Percentiles rank a stretch among this genome's conserved stretches.
phyloP scores from a whole-genome alignment of 1,139 yeast species.

The Yamadazyma buinensis region DNA sequence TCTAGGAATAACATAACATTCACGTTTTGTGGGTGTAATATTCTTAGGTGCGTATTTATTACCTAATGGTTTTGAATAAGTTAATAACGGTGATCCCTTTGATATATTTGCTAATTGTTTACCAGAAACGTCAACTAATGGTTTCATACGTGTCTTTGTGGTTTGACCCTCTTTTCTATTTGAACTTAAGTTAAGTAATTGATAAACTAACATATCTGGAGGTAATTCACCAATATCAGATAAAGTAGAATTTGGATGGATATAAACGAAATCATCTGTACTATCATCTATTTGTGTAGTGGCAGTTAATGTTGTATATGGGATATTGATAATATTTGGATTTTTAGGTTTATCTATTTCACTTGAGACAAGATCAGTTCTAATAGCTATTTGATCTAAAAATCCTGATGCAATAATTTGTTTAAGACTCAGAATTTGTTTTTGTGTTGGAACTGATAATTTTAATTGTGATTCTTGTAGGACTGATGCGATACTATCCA shows the following conservation, averaged over 20 bases:
- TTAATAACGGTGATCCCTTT: slow-evolving; percentile 63
- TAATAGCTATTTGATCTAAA: slow-evolving; percentile 81
- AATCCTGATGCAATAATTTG: slow-evolving; percentile 94
- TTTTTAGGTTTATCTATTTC: slow-evolving; percentile 59
- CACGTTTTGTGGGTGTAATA: slow-evolving; percentile 61
- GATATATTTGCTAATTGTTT: slow-evolving; percentile 77
- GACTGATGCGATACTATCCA: slow-evolving; percentile 54
- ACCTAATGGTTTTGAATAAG: slow-evolving; percentile 89
- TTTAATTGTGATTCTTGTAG: slow-evolving; percentile 40
- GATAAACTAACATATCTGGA: slow-evolving; percentile 73
- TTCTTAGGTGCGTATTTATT: slow-evolving; percentile 83
- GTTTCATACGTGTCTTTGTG: slow-evolving; percentile 63
- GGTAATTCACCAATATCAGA: slow-evolving; percentile 57
- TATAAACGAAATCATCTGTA: slow-evolving; percentile 55
- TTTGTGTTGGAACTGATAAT: slow-evolving; percentile 62
- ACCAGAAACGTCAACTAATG: slow-evolving; percentile 73
- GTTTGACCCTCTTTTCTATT: slow-evolving; percentile 28
- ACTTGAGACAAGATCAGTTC: slow-evolving; percentile 73
- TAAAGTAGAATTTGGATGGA: slow-evolving; percentile 74
- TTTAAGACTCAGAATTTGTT: slow-evolving; percentile 74
- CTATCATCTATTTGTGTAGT: slow-evolving; percentile 31
- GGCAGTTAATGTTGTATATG: slow-evolving; percentile 71
- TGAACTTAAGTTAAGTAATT: slow-evolving; percentile 50
- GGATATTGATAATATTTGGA: slow-evolving; percentile 59
- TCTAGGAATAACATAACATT: slow-evolving; percentile 87